A percentile compares a stretch with the other conserved stretches of the same genome.
These are phyloP conservation scores for Tolypocladium tropicale DNA, from an alignment of 2,329 filamentous ascomycete species.

Conservation along the genomic window DNA sequence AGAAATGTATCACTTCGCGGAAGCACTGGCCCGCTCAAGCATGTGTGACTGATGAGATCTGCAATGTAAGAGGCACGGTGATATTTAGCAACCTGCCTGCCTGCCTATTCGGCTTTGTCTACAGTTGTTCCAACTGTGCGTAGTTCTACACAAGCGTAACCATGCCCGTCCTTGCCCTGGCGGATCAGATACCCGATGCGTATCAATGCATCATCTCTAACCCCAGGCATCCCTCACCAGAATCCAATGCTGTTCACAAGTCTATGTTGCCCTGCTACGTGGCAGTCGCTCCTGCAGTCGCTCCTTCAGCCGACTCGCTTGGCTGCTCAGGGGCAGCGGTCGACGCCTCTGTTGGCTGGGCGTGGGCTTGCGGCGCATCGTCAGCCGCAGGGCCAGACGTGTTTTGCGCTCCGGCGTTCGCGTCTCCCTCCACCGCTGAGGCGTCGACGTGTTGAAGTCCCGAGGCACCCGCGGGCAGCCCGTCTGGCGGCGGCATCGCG, in stretches of 20 bases:
- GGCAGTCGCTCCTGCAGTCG: background rate
- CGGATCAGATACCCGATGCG: background rate
- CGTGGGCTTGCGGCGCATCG: background rate
- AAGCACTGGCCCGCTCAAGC: background rate
- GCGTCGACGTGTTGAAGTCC: background rate
- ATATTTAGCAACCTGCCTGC: background rate
- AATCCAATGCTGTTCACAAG: background rate
- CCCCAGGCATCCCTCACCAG: background rate
- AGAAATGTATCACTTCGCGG: background rate
- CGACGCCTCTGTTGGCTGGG: background rate
- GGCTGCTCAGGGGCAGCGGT: background rate
- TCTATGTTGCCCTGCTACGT: background rate
- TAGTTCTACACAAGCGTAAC: background rate
- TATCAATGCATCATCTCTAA: background rate
- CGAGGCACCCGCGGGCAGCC: background rate
- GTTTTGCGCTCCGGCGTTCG: background rate
- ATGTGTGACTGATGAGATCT: background rate
- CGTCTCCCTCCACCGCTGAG: background rate
- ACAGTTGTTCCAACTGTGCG: background rate
- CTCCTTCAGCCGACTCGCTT: background rate
- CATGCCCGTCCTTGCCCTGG: background rate
- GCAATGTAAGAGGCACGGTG: too few species aligned
- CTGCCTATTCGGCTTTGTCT: background rate
- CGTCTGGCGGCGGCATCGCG: conserved; percentile 1
- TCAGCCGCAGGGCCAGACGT: background rate